Conservation (phyloP, 257 asterid species). For the Apocynum venetum region DNA sequence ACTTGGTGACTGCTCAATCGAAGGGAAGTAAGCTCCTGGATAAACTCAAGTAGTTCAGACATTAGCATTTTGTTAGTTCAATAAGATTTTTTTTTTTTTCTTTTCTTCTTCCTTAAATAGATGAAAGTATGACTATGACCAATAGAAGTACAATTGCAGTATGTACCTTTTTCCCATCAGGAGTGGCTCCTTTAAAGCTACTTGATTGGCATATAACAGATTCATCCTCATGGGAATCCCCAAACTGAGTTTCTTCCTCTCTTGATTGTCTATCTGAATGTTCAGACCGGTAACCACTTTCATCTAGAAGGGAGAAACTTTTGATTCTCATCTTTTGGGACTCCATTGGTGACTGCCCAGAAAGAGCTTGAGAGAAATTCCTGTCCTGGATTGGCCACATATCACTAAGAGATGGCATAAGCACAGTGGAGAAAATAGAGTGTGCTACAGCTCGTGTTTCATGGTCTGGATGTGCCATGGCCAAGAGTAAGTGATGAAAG, state of each 20-base stretch:
- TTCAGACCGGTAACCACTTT: slow-evolving; percentile 16
- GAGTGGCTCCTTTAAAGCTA: slow-evolving; percentile 25
- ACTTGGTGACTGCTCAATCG: slow-evolving; percentile 50
- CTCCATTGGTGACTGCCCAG: slow-evolving; percentile 22
- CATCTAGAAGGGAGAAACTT: slow-evolving; percentile 32
- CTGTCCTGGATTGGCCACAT: slow-evolving; percentile 23
- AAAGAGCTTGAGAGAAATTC: slow-evolving; percentile 23
- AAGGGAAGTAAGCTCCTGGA: slow-evolving; percentile 40
- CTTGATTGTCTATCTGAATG: slow-evolving; percentile 20
- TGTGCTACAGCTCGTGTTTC: slow-evolving; percentile 47
- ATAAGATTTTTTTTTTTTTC: neutral
- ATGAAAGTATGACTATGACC: too few species aligned
- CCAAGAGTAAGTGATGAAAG: slow-evolving; percentile 46
- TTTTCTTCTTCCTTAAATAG: neutral
- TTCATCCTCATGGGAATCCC: slow-evolving; percentile 19
- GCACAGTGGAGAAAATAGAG: slow-evolving; percentile 40
- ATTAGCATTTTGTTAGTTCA: neutral
- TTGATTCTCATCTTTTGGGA: slow-evolving; percentile 24
- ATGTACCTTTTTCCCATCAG: slow-evolving; percentile 27
- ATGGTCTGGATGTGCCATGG: slow-evolving; percentile 49
- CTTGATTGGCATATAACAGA: slow-evolving; percentile 23
- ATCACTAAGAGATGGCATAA: slow-evolving; percentile 39
- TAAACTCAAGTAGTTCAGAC: slow-evolving; percentile 5
- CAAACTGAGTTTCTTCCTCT: slow-evolving; percentile 21
- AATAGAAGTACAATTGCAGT: neutral